Base-by-base conservation (phyloP, 441 rosid species). In the Manihot esculenta region DNA sequence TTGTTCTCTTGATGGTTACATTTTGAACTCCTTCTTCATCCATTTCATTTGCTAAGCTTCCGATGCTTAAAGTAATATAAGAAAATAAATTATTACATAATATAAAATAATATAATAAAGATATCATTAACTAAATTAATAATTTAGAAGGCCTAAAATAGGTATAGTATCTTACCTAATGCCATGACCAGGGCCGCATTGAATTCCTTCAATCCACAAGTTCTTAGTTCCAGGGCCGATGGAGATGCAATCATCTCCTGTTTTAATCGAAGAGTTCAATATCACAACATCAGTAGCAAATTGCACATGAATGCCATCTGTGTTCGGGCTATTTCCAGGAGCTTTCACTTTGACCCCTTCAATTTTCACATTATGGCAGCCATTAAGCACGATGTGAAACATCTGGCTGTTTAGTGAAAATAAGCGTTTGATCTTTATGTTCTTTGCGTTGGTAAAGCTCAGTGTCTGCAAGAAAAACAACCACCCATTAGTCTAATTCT, bases 151-250 rank as follows among this genome's bases (percentile, higher is more conserved):
- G 33, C 10, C 47, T 11, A 12, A 12, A 35, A 6, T 3, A 5
- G 5, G 4, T 35, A 35, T 60, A 7, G 35, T 51, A 20, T 42
- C 38, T 45, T 0, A 64, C 42, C 68, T 64, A 27, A 64, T 64
- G 23, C 68, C 68, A 64, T 64, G 56, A 11, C 68, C 68, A 47
- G 68, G 68, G 23, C 68, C 68, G 56, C 68, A 64, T 47, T 11
- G 47, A 12, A 64, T 13, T 5, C 68, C 56, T 48, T 64, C 44
- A 8, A 64, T 47, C 56, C 55, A 47, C 24, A 48, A 17, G 11
- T 64, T 64, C 44, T 47, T 48, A 48, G 68, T 27, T 5, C 68
- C 68, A 17, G 68, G 57, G 53, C 44, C 68, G 9, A 64, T 64
- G 12, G 68, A 64, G 20, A 64, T 48, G 42, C 68, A 64, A 48